Conservation (phyloP, 202 grass and related monocot species). For the Carex sylvatica region DNA sequence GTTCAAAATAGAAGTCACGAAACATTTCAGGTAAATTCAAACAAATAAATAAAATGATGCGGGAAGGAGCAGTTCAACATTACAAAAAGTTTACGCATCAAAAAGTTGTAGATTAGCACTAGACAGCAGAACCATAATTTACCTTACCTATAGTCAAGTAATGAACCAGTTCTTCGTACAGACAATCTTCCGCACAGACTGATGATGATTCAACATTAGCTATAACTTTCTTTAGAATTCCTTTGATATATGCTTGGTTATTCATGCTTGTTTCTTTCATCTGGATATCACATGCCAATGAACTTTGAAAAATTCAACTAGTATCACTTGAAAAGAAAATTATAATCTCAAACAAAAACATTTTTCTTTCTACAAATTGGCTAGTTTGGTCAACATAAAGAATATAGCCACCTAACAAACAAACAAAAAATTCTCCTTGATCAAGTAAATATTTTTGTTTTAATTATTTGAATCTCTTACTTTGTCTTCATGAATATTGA, state of each 20-base stretch:
- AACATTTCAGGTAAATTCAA: neutral
- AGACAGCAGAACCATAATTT: constrained; percentile 26
- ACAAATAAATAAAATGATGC: constrained; percentile 1
- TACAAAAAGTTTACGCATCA: neutral
- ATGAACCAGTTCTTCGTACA: constrained; percentile 73
- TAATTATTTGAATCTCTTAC: neutral
- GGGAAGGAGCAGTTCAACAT: neutral
- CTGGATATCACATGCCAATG: constrained; percentile 25
- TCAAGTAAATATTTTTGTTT: neutral
- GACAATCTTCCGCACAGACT: constrained; percentile 48
- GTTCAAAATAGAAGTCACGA: neutral
- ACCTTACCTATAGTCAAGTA: constrained; percentile 52
- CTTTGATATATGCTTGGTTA: constrained; percentile 44
- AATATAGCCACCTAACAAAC: neutral
- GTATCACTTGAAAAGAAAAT: neutral
- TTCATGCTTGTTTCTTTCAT: constrained; percentile 29
- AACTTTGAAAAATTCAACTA: constrained; percentile 12
- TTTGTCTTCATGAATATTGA: neutral
- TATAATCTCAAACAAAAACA: neutral
- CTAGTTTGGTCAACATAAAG: neutral
- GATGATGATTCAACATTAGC: constrained; percentile 49
- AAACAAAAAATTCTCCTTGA: too few species aligned
- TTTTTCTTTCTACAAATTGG: neutral
- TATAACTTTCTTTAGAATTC: constrained; percentile 70
- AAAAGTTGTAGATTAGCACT: neutral